Evolutionary conservation across 306 rosid species (phyloP).

Genomic region (Hippophae gyantsensis): DNA sequence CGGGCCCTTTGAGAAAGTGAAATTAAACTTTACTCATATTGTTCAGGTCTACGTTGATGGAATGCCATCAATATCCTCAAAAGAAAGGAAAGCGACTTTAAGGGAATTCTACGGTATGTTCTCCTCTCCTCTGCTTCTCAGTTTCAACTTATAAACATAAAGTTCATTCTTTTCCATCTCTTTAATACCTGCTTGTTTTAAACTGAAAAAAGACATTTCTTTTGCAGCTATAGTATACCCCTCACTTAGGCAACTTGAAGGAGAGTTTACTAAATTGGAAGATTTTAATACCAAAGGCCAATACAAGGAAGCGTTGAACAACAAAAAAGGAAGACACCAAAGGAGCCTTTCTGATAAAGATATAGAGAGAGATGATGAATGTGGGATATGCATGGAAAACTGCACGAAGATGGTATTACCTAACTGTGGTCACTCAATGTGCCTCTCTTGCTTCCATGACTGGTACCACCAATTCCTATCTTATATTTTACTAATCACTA

Average conservation of each 20-base stretch:
- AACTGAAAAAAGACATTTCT: neutral
- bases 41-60: conserved; percentile 55
- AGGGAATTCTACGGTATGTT: conserved; percentile 57
- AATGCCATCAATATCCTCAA: conserved; percentile 50
- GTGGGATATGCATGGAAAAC: conserved; percentile 77
- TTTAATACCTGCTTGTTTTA: conserved; percentile 3
- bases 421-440: conserved; percentile 64
- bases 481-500: neutral
- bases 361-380: conserved; percentile 48
- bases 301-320: conserved; percentile 14
- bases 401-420: conserved; percentile 54
- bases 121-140: conserved; percentile 11
- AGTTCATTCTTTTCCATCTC: neutral
- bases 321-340: conserved; percentile 26
- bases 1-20: conserved; percentile 1
- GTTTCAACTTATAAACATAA: conserved; percentile 1
- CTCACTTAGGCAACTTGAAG: conserved; percentile 56
- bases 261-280: conserved; percentile 32
- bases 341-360: conserved; percentile 21
- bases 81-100: conserved; percentile 50
- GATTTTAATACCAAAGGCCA: conserved; percentile 21
- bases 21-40: conserved; percentile 10
- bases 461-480: conserved; percentile 34
- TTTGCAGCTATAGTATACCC: conserved; percentile 69
- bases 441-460: conserved; percentile 61